Evolutionary conservation across 208 protist species (phyloP).

Genomic region (Blechomonas ayalai): DNA sequence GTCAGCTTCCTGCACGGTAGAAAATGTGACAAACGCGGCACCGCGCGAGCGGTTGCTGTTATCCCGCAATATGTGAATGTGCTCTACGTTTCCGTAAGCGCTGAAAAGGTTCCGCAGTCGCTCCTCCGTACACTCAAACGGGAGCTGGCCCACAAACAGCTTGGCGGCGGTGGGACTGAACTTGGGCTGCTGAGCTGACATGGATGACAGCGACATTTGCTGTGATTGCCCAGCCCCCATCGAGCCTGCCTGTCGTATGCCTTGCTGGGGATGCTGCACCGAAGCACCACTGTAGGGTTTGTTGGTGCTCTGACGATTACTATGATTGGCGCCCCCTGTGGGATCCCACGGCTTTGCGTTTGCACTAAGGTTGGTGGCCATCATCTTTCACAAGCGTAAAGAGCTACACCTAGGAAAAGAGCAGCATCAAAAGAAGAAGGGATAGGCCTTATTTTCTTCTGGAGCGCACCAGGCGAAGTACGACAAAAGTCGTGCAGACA

Average conservation of each 20-base stretch:
- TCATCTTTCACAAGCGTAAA: conserved; percentile 4
- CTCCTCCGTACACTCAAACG: conserved; percentile 80
- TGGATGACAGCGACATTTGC: too few relatives aligned
- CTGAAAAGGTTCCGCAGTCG: conserved; percentile 76
- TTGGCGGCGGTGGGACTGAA: conserved; percentile 46
- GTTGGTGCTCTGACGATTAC: conserved; percentile 11
- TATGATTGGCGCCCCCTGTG: neutral
- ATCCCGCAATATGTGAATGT: conserved; percentile 85
- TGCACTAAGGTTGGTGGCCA: conserved; percentile 38
- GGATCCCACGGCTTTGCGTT: conserved; percentile 63
- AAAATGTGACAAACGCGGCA: conserved; percentile 81
- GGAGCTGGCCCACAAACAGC: conserved; percentile 82
- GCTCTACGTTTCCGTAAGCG: conserved; percentile 76
- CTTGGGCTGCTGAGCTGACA: conserved; percentile 2
- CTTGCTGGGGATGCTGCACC: conserved; percentile 5
- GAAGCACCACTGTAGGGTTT: conserved; percentile 13
- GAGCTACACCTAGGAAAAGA: neutral
- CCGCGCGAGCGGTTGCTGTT: conserved; percentile 76
- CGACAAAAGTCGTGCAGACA: too few relatives aligned
- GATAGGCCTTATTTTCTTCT: too few relatives aligned
- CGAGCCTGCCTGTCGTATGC: conserved; percentile 8
- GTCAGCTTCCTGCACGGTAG: conserved; percentile 73
- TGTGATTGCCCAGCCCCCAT: too few relatives aligned
- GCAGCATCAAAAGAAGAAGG: neutral
- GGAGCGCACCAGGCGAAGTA: too few relatives aligned